Evolutionary conservation across 1,284 basidiomycete species (phyloP), one percentile per base, ranked within the genome.

Genomic region (Malassezia furfur): DNA sequence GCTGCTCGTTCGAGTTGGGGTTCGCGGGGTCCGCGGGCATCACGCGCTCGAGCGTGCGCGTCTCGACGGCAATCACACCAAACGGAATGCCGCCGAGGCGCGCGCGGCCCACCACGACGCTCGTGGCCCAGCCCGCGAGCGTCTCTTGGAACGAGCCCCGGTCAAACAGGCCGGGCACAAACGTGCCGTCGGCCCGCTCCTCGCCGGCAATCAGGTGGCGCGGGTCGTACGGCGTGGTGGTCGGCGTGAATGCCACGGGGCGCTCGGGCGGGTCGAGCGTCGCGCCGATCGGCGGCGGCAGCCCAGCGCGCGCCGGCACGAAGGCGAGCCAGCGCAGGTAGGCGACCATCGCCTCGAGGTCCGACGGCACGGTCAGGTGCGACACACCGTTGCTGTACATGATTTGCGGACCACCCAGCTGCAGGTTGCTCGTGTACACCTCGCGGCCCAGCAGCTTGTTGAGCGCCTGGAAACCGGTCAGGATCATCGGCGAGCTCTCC

Each of bases 371-470:
- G 3, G 88, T 91, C 50, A 98, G 79, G 76, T 99, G 94, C 14
- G 93, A 96, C 52, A 98, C 89, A 78, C 94, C 94, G 75, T 74
- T 74, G 51, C 65, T 63, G 66, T 73, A 69, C 72, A 74, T 74
- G 66, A 74, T 98, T 74, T 80, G 76, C 35, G 94, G 96, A 58
- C 94, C 94, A 72, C 94, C 94, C 60, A 99, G 87, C 78, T 98
- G 94, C 69, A 99, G 78, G 78, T 98, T 98, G 57, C 90, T 94
- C 11, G 94, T 96, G 78, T 99, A 98, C 38, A 98, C 94, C 77
- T 98, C 94, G 54, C 94, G 88, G 62, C 94, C 94, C 48, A 99
- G 84, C 4, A 99, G 91, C 80, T 99, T 98, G 83, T 98, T 99
- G 68, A 99, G 83, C 5, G 94, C 94, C 32, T 85, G 84, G 40